These are phyloP conservation scores for Abrus precatorius DNA, from an alignment of 306 rosid genomes.

Conservation along the genomic window DNA sequence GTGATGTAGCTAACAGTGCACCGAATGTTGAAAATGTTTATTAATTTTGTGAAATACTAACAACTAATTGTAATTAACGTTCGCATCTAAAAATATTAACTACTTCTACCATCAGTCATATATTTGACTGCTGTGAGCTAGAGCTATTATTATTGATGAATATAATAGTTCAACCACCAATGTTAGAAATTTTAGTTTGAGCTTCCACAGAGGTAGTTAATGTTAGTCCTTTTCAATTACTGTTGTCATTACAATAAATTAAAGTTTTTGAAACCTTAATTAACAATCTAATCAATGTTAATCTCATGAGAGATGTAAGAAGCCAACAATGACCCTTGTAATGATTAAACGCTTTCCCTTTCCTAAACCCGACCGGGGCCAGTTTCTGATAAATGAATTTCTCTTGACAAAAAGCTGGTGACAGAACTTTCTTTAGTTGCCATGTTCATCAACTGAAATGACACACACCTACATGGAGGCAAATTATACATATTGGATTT, in stretches of 20 bases:
- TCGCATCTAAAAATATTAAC: not conserved
- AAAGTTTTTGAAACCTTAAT: slow-evolving; percentile 43
- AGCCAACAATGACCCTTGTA: not conserved
- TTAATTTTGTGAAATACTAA: not conserved
- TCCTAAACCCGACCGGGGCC: not conserved
- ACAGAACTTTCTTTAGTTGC: not conserved
- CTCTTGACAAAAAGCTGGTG: not conserved
- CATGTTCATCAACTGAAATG: slow-evolving; percentile 12
- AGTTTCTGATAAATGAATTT: slow-evolving; percentile 7
- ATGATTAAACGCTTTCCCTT: not conserved
- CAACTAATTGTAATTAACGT: not conserved
- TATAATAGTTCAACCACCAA: not conserved
- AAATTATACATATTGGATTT: not conserved
- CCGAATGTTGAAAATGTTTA: not conserved
- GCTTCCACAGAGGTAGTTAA: not conserved
- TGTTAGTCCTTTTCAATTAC: not conserved
- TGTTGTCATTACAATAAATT: slow-evolving; percentile 47
- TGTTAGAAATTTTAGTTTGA: not conserved
- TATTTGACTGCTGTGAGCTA: slow-evolving; percentile 13
- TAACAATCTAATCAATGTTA: not conserved
- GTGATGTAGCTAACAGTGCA: not conserved
- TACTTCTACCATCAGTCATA: not conserved
- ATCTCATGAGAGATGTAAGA: not conserved
- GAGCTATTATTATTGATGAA: not conserved
- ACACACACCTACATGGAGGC: not conserved